These are phyloP conservation scores for Penicillium sp. DNA, from an alignment of 2,329 filamentous ascomycete species.

Conservation along the genomic window DNA sequence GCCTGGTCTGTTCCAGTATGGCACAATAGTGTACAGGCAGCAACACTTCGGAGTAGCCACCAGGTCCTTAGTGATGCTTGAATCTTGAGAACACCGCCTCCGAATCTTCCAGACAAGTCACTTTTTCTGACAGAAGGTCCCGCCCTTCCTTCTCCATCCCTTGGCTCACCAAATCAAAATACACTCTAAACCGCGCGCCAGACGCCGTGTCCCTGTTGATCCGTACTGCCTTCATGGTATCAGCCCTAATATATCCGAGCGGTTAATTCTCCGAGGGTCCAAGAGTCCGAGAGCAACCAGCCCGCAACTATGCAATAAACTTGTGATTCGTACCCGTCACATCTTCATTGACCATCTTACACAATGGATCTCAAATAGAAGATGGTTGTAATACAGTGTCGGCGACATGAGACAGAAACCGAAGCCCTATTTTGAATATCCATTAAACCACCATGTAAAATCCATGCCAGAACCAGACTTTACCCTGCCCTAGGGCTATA, in stretches of 20 bases:
- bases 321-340: neutral
- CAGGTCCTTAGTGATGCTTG: neutral
- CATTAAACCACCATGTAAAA: neutral
- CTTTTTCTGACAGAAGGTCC: neutral
- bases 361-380: neutral
- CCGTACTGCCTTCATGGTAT: constrained; percentile 1
- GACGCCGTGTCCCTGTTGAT: constrained; percentile 3
- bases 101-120: neutral
- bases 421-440: constrained; percentile 4
- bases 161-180: constrained; percentile 2
- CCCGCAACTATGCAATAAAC: neutral
- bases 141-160: neutral
- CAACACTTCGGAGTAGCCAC: neutral
- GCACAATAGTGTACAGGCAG: neutral
- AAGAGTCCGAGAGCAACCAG: neutral
- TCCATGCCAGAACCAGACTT: neutral
- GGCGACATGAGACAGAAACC: neutral
- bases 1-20: neutral
- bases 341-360: neutral
- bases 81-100: neutral
- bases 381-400: neutral
- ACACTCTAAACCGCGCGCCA: neutral
- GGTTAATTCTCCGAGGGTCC: neutral
- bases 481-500: constrained; percentile 6
- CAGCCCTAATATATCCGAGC: neutral